Percentiles rank a stretch among this genome's conserved stretches.
Conservation (phyloP, 129 eudicot genomes). For the Daucus carota region DH1_v3.0 NC_030389.2:24027001-24027500, state of each 20-base stretch:
- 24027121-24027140: too few species aligned
- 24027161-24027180: too few species aligned
- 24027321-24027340: neutral
- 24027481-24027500: neutral
- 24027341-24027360: constrained; percentile 1
- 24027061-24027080: too few species aligned
- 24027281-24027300: neutral
- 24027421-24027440: neutral
- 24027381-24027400: neutral
- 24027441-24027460: too few species aligned
- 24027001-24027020: too few species aligned
- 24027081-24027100: neutral
- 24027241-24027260: constrained; percentile 3
- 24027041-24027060: too few species aligned
- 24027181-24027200: too few species aligned
- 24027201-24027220: neutral
- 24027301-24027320: constrained; percentile 12
- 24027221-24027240: constrained; percentile 1
- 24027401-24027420: neutral
- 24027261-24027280: neutral
- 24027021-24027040: too few species aligned
- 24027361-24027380: neutral
- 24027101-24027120: neutral
- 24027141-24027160: constrained; percentile 7
- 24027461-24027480: neutral